A percentile compares a stretch with the other conserved stretches of the same genome.
These are phyloP conservation scores for Pistacia integerrima DNA, from an alignment of 345 rosid species.

Conservation along the genomic window DNA sequence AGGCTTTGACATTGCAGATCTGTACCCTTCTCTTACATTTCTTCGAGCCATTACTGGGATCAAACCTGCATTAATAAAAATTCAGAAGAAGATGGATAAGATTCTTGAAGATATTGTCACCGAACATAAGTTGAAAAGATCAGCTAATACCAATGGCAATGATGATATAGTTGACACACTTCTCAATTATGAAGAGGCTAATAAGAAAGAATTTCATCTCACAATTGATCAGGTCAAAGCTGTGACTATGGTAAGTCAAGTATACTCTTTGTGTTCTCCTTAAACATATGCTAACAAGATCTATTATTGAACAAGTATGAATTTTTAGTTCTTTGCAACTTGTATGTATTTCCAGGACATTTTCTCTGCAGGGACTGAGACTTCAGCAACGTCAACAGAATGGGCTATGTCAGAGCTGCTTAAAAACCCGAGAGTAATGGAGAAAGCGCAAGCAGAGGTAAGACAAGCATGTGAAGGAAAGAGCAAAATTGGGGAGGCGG, in stretches of 20 bases:
- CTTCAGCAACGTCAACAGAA: conserved; percentile 25
- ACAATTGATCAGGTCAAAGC: conserved; percentile 16
- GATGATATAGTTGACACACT: conserved; percentile 26
- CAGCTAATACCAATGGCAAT: no score
- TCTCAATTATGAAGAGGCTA: conserved; percentile 19
- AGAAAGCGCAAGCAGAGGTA: conserved; percentile 20
- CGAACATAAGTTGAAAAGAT: conserved; percentile 12
- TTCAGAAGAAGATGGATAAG: conserved; percentile 13
- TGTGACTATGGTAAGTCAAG: conserved; percentile 16
- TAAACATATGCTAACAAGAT: no score
- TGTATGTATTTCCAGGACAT: conserved; percentile 21
- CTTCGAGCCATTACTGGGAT: conserved; percentile 16
- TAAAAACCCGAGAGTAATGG: conserved; percentile 15
- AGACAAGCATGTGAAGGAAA: conserved; percentile 14
- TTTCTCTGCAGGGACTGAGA: conserved; percentile 28
- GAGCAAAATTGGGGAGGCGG: conserved; percentile 22
- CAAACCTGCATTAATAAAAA: background rate
- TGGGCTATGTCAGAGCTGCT: conserved; percentile 29
- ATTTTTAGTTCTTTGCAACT: no score
- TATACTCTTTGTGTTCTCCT: background rate
- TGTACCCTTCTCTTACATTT: conserved; percentile 17
- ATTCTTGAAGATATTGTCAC: conserved; percentile 19
- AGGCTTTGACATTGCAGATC: conserved; percentile 13
- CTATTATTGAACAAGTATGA: no score
- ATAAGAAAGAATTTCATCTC: conserved; percentile 8